Base-by-base conservation (phyloP, 163 green algal species). In the Chlamydomonas reinhardtii region DNA sequence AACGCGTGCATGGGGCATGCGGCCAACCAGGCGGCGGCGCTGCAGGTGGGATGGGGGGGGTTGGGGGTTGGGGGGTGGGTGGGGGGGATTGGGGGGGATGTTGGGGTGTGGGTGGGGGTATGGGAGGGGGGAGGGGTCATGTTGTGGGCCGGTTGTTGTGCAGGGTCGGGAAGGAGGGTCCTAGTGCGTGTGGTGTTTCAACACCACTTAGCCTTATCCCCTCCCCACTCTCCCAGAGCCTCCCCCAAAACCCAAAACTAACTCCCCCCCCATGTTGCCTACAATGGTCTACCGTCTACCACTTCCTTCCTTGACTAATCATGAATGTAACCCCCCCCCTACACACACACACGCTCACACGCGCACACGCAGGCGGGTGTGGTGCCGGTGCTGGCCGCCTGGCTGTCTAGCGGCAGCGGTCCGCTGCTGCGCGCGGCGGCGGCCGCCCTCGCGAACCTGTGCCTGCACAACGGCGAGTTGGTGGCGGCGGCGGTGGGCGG, bases 341-440 rank as follows among this genome's bases (percentile, higher is more conserved):
- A 12, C 12, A 5, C 34, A 62, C 62, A 37, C 31, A 24, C 22
- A 22, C 2, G 5, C 29, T 9, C 29, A 34, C 25, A 19, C 14
- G 32, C 61, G n/a, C 32, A 34, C 65, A 29, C 4, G 0, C 76
- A 83, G 76, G 62, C 76, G 3, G 71, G 71, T 39, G 62, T 74
- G 35, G 29, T 83, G 62, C 76, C 76, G 29, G 62, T 83, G 62
- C 76, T 83, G 76, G 62, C 56, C 37, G 35, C 62, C 35, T 83
- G 76, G 76, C 70, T 83, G 76, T n/a, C n/a, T 19, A 65, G 35
- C 34, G 15, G 76, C 16, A 31, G 22, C 12, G 62, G 62, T 2
- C 62, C 61, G 35, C 62, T 83, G 8, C 35, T 83, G 19, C 76
- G 76, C 19, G 35, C 76, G 9, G 76, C 37, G 59, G 35, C 76